Conservation (phyloP, 2,329 filamentous ascomycete genomes). For the Elsinoe arachidis region DNA sequence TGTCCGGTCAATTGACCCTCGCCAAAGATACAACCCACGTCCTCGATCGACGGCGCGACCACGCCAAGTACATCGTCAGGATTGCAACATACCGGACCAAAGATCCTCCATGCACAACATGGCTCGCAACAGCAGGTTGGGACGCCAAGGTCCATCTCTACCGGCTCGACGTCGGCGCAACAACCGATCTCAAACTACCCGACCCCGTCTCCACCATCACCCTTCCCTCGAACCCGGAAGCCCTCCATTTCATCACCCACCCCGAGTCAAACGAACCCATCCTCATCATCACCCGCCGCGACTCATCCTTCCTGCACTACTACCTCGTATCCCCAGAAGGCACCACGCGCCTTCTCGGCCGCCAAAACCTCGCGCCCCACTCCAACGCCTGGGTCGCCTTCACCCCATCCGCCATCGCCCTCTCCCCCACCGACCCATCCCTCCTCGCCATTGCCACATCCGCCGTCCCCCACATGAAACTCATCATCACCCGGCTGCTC, state of each 20-base stretch:
- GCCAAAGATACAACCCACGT: slow-evolving; percentile 23
- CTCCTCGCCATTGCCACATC: slow-evolving; percentile 53
- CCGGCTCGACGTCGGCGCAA: slow-evolving; percentile 17
- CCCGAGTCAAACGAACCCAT: slow-evolving; percentile 40
- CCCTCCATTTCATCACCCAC: slow-evolving; percentile 45
- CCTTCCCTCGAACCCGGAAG: slow-evolving; percentile 48
- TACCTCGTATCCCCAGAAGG: slow-evolving; percentile 34
- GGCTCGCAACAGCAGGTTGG: slow-evolving; percentile 53
- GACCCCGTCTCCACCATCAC: slow-evolving; percentile 36
- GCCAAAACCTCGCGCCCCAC: slow-evolving; percentile 53
- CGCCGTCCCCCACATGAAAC: slow-evolving; percentile 53
- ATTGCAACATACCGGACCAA: slow-evolving; percentile 29
- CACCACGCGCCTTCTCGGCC: slow-evolving; percentile 38
- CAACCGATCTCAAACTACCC: slow-evolving; percentile 25
- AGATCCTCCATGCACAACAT: slow-evolving; percentile 23
- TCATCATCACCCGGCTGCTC: slow-evolving; percentile 50
- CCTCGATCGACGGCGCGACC: slow-evolving; percentile 45
- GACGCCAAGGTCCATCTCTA: slow-evolving; percentile 51
- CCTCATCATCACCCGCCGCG: slow-evolving; percentile 47
- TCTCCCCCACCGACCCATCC: slow-evolving; percentile 46
- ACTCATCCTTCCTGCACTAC: slow-evolving; percentile 52
- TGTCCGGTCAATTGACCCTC: slow-evolving; percentile 50
- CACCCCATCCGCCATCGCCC: slow-evolving; percentile 49
- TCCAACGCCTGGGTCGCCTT: slow-evolving; percentile 58
- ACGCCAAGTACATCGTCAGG: slow-evolving; percentile 51